phyloP scores from a whole-genome alignment of 208 protist species.

The Herpetomonas tarakana region DNA sequence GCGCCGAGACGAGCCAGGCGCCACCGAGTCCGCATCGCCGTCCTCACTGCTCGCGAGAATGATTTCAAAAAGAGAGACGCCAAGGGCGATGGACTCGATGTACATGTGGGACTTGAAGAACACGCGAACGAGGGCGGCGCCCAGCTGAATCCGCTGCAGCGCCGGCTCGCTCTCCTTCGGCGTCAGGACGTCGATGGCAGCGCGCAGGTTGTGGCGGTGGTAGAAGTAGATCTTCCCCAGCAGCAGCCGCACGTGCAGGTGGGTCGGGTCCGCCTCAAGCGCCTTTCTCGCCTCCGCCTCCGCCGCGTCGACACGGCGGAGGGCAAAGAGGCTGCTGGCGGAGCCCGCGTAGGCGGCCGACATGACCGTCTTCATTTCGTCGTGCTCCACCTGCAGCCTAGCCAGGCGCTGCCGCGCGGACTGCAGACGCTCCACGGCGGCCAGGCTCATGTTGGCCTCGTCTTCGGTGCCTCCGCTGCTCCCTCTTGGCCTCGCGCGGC shows the following conservation, averaged over 20 bases:
- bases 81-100: slow-evolving; percentile 74
- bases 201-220: slow-evolving; percentile 41
- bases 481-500: too few relatives aligned
- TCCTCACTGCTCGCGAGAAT: slow-evolving; percentile 78
- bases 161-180: slow-evolving; percentile 58
- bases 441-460: not conserved
- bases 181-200: slow-evolving; percentile 59
- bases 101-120: slow-evolving; percentile 61
- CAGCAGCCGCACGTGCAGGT: slow-evolving; percentile 72
- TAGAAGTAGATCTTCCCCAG: slow-evolving; percentile 71
- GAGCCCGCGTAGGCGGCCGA: slow-evolving; percentile 51
- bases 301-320: slow-evolving; percentile 18
- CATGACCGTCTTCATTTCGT: slow-evolving; percentile 59
- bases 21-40: slow-evolving; percentile 79
- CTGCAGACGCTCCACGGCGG: slow-evolving; percentile 1
- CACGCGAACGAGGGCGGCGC: slow-evolving; percentile 63
- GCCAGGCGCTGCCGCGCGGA: not conserved
- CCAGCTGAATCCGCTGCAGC: slow-evolving; percentile 81
- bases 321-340: slow-evolving; percentile 55
- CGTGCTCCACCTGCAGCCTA: slow-evolving; percentile 13
- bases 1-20: slow-evolving; percentile 45
- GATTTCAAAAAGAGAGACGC: slow-evolving; percentile 81
- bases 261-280: slow-evolving; percentile 51
- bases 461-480: not conserved
- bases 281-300: slow-evolving; percentile 25